Evolutionary conservation across 177 flowering plant genomes (phyloP), one percentile per base, ranked within the genome.

Genomic region (Tripterygium wilfordii): DNA sequence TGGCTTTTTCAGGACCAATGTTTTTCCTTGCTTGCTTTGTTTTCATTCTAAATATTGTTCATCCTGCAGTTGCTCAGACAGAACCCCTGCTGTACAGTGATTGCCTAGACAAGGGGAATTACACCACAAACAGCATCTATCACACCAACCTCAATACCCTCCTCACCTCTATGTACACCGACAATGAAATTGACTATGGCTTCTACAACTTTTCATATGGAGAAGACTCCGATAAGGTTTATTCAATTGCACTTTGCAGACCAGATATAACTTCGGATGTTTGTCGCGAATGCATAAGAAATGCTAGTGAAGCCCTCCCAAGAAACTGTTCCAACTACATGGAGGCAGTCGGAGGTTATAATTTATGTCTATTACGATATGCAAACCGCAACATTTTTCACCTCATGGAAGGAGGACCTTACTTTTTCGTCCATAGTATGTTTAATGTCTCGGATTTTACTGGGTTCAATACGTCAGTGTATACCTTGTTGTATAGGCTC

Each of bases 391-490:
- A n/a, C 35, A 49, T 26, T 8, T 36, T 22, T 13, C 8, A 14
- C 19, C 21, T 31, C 8, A 8, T 24, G 13, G 32, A 40, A 7
- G 3, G 21, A 20, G 24, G 24, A 1, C 47, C 57, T 14, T 35
- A 15, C 7, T 26, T 24, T 3, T 36, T 12, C 28, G 10, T 15
- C 7, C 2, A 24, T 17, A 36, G 16, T 30, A 0, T 17, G 14
- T 3, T 23, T 4, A 47, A 47, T 17, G 55, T 44, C 8, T 17
- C 57, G 7, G 27, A 44, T 4, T 10, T 12, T 8, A n/a, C 14
- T 10, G 16, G 15, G 45, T 66, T 56, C 36, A 53, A 40, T 26
- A 36, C 36, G 42, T 47, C 4, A 41, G 28, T 49, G 24, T 16
- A 16, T n/a, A 31, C 12, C 8, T 44, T 49, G 35, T 43, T 48